These are phyloP conservation scores for Aspergillus neotritici DNA, from an alignment of 2,329 filamentous ascomycete genomes.

Conservation along the genomic window DNA sequence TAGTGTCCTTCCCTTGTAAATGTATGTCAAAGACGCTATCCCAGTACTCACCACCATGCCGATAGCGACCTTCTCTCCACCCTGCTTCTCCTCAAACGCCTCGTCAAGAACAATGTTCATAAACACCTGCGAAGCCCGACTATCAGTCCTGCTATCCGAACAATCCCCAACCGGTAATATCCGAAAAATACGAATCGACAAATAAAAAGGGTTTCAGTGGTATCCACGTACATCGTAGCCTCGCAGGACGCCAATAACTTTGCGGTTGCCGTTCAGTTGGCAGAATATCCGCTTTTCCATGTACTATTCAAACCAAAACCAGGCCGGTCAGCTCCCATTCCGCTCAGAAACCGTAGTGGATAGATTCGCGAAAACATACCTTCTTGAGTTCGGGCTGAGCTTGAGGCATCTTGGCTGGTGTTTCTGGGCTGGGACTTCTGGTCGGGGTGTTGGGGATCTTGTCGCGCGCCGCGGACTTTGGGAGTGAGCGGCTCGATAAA, in stretches of 20 bases:
- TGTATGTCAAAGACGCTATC: no score
- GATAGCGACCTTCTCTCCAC: slow-evolving; percentile 80
- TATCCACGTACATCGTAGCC: slow-evolving; percentile 78
- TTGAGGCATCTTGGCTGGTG: slow-evolving; percentile 73
- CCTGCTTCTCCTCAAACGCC: slow-evolving; percentile 87
- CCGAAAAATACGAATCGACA: neutral
- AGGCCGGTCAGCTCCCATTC: slow-evolving; percentile 13
- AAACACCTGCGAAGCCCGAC: slow-evolving; percentile 63
- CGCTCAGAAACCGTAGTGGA: neutral
- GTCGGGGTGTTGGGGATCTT: slow-evolving; percentile 19
- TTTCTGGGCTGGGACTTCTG: slow-evolving; percentile 16
- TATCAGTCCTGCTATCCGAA: slow-evolving; percentile 4
- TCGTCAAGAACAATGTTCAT: slow-evolving; percentile 97
- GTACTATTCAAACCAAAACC: slow-evolving; percentile 56
- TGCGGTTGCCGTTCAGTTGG: slow-evolving; percentile 94
- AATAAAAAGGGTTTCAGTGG: neutral
- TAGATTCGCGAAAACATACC: slow-evolving; percentile 47
- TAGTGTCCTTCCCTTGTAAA: slow-evolving; percentile 2
- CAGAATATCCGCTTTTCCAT: slow-evolving; percentile 98
- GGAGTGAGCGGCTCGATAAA: slow-evolving; percentile 23
- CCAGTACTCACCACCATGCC: slow-evolving; percentile 74
- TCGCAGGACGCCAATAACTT: slow-evolving; percentile 87
- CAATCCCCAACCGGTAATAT: neutral
- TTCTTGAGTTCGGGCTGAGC: slow-evolving; percentile 99
- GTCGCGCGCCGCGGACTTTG: slow-evolving; percentile 22